phyloP scores from a whole-genome alignment of 2,329 filamentous ascomycete species.

The Fusarium miscanthi region DNA sequence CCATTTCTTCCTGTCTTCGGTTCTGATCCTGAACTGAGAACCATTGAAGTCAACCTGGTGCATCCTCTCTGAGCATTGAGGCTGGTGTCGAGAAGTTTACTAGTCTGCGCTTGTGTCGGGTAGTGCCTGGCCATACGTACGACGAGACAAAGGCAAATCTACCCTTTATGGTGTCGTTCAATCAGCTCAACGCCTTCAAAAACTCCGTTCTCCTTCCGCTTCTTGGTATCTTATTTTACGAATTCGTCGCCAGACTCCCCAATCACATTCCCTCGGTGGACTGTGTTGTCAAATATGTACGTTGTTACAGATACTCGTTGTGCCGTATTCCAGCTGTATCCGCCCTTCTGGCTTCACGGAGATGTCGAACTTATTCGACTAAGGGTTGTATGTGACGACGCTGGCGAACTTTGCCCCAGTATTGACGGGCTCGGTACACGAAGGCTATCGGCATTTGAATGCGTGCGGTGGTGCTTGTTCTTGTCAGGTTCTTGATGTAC shows the following conservation, averaged over 20 bases:
- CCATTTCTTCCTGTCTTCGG: background rate
- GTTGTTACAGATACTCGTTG: background rate
- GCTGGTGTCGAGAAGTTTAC: background rate
- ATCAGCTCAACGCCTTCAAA: background rate
- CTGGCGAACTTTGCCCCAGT: slow-evolving; percentile 36
- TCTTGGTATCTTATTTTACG: background rate
- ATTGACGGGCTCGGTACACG: slow-evolving; percentile 40
- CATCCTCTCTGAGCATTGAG: background rate
- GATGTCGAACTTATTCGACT: slow-evolving; percentile 40
- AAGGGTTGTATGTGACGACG: slow-evolving; percentile 37
- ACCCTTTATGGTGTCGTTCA: slow-evolving; percentile 1
- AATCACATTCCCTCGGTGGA: slow-evolving; percentile 11
- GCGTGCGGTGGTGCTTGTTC: slow-evolving; percentile 34
- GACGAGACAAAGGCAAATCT: background rate
- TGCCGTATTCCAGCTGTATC: slow-evolving; percentile 33
- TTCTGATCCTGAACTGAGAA: background rate
- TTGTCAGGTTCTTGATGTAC: slow-evolving; percentile 45
- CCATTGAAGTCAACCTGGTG: background rate
- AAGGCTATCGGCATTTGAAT: slow-evolving; percentile 39
- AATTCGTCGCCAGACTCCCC: background rate
- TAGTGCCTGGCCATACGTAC: background rate
- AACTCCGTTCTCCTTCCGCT: slow-evolving; percentile 1
- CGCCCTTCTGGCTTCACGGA: slow-evolving; percentile 39
- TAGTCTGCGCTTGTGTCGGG: background rate
- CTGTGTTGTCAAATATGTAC: slow-evolving; percentile 1